Conservation (phyloP, 257 asterid genomes). For the Lantana camara region DNA sequence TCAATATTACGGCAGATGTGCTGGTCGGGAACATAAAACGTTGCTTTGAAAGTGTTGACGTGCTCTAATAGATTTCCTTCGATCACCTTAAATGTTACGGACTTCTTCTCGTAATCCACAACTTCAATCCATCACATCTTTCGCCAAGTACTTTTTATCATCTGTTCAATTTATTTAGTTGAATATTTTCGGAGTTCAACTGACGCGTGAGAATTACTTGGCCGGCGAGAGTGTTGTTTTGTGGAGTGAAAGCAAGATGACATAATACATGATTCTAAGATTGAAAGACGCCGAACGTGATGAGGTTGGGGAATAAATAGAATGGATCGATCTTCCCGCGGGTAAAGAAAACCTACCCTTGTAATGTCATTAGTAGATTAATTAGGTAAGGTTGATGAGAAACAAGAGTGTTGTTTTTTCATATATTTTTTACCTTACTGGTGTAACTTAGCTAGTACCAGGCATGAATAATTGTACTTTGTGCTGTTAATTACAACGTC, state of each 20-base stretch:
- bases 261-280: conserved; percentile 66
- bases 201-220: conserved; percentile 50
- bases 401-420: no score
- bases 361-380: not conserved
- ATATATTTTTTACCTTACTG: not conserved
- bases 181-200: conserved; percentile 44
- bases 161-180: conserved; percentile 17
- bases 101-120: conserved; percentile 41
- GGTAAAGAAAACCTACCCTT: conserved; percentile 39
- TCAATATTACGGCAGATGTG: conserved; percentile 33
- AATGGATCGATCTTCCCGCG: conserved; percentile 59
- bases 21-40: conserved; percentile 32
- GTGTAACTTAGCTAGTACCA: no score
- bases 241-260: conserved; percentile 69
- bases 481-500: not conserved
- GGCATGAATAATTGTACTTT: not conserved
- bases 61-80: conserved; percentile 50
- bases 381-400: not conserved
- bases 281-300: conserved; percentile 68
- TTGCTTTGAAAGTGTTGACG: conserved; percentile 30
- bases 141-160: conserved; percentile 38
- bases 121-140: conserved; percentile 45
- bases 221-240: conserved; percentile 59
- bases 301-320: conserved; percentile 62
- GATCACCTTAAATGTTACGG: conserved; percentile 36